Evolutionary conservation across 176 grass and related monocot genomes (phyloP).

Genomic region (Oryza meyeriana): DNA sequence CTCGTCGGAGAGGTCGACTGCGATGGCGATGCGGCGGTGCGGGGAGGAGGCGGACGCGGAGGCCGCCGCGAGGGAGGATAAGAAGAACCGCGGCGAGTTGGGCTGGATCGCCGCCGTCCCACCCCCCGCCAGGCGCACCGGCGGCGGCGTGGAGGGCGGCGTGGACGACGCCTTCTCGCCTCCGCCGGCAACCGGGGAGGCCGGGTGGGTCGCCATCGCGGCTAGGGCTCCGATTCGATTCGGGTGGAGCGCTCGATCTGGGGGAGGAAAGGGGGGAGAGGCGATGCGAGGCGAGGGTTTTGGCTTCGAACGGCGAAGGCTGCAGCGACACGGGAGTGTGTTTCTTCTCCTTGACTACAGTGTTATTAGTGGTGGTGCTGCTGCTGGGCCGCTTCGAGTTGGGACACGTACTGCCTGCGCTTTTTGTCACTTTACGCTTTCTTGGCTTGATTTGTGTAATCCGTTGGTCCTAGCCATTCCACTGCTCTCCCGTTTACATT

Average conservation of each 20-base stretch:
- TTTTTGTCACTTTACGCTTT: neutral
- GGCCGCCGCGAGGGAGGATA: conserved; percentile 43
- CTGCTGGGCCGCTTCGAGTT: too few relatives aligned
- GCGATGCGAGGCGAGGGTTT: conserved; percentile 15
- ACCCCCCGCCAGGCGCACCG: conserved; percentile 14
- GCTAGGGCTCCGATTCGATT: neutral
- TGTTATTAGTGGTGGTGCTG: neutral
- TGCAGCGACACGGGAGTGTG: neutral
- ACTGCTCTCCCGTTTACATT: neutral
- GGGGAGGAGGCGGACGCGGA: conserved; percentile 25
- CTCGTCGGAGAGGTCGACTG: conserved; percentile 93
- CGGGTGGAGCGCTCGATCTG: conserved; percentile 25
- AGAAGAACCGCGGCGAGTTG: conserved; percentile 59
- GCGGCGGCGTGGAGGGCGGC: conserved; percentile 15
- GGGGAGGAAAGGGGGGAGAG: neutral
- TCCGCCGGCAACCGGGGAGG: conserved; percentile 28
- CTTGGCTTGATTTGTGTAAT: neutral
- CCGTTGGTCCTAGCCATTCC: neutral
- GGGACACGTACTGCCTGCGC: neutral
- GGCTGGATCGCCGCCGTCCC: conserved; percentile 52
- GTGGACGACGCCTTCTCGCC: conserved; percentile 25
- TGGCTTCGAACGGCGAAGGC: neutral
- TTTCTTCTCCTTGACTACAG: neutral
- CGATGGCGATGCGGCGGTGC: conserved; percentile 84
- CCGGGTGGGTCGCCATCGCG: conserved; percentile 49